These are phyloP conservation scores for Xylariaceae sp. DNA, from an alignment of 2,329 filamentous ascomycete species.

Conservation along the genomic window DNA sequence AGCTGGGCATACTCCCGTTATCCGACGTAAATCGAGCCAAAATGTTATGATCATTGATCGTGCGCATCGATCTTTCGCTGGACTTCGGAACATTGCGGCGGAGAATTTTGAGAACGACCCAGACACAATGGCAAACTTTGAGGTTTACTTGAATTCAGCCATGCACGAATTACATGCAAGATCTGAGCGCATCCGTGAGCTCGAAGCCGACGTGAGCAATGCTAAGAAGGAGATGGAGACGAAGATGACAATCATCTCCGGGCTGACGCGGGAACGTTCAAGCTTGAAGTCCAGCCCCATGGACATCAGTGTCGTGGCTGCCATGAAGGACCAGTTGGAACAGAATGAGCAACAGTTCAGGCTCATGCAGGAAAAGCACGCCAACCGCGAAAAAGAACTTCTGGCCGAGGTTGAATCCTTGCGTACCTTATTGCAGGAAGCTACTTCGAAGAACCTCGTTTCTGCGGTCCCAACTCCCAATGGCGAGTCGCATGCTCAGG, in stretches of 20 bases:
- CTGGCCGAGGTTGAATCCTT: conserved; percentile 65
- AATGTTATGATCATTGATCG: conserved; percentile 83
- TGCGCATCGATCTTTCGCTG: conserved; percentile 84
- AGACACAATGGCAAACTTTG: conserved; percentile 86
- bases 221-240: conserved; percentile 94
- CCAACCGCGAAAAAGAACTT: conserved; percentile 69
- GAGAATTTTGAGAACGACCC: conserved; percentile 80
- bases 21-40: conserved; percentile 89
- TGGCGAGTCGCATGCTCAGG: conserved; percentile 28
- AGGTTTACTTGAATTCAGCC: conserved; percentile 82
- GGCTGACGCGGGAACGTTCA: conserved; percentile 84
- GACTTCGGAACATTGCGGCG: conserved; percentile 78
- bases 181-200: conserved; percentile 81
- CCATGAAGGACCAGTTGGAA: conserved; percentile 80
- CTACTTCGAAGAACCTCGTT: conserved; percentile 19
- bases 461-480: conserved; percentile 25
- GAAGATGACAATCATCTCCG: conserved; percentile 94
- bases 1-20: conserved; percentile 65
- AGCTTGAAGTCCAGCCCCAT: conserved; percentile 80
- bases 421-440: conserved; percentile 48
- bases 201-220: conserved; percentile 77
- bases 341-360: conserved; percentile 78
- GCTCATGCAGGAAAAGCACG: conserved; percentile 66
- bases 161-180: conserved; percentile 87
- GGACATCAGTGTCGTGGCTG: conserved; percentile 85